Percentiles rank a stretch among this genome's conserved stretches.
Conservation (phyloP, 2,329 filamentous ascomycete species). For the Dryadomyces quercivorus region DNA sequence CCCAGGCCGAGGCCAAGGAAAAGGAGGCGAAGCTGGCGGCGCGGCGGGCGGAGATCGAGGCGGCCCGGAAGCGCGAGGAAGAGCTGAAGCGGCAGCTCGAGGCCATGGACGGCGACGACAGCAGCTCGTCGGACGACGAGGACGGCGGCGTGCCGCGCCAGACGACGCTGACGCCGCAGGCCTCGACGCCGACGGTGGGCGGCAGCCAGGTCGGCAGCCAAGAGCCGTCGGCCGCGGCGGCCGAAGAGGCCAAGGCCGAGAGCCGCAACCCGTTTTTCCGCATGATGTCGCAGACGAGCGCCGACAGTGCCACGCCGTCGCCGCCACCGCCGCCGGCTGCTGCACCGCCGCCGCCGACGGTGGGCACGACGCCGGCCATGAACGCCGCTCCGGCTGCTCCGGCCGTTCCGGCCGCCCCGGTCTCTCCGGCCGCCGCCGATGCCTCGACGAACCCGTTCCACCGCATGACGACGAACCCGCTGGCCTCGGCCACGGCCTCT, state of each 20-base stretch:
- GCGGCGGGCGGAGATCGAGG: slow-evolving; percentile 83
- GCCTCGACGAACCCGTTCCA: slow-evolving; percentile 95
- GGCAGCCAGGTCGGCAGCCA: slow-evolving; percentile 40
- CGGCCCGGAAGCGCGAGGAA: slow-evolving; percentile 76
- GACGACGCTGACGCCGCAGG: slow-evolving; percentile 50
- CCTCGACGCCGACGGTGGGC: slow-evolving; percentile 43
- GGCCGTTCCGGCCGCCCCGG: background rate
- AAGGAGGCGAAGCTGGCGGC: slow-evolving; percentile 76
- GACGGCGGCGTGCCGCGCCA: slow-evolving; percentile 64
- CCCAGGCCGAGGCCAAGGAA: slow-evolving; percentile 73
- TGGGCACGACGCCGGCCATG: background rate
- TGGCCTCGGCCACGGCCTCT: slow-evolving; percentile 15
- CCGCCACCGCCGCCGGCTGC: slow-evolving; percentile 27
- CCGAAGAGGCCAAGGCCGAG: slow-evolving; percentile 46
- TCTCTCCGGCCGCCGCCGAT: slow-evolving; percentile 32
- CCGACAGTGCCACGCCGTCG: slow-evolving; percentile 29
- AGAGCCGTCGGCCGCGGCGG: slow-evolving; percentile 22
- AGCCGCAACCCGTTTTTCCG: slow-evolving; percentile 94
- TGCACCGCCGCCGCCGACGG: slow-evolving; percentile 16
- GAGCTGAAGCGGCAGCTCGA: slow-evolving; percentile 83
- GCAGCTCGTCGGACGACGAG: slow-evolving; percentile 71
- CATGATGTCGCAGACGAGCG: slow-evolving; percentile 63
- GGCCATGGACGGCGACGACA: slow-evolving; percentile 57
- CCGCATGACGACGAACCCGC: slow-evolving; percentile 57
- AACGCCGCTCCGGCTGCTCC: slow-evolving; percentile 11